These are phyloP conservation scores for Xylaria venustula DNA, from an alignment of 495 filamentous ascomycete genomes.

Conservation along the genomic window DNA sequence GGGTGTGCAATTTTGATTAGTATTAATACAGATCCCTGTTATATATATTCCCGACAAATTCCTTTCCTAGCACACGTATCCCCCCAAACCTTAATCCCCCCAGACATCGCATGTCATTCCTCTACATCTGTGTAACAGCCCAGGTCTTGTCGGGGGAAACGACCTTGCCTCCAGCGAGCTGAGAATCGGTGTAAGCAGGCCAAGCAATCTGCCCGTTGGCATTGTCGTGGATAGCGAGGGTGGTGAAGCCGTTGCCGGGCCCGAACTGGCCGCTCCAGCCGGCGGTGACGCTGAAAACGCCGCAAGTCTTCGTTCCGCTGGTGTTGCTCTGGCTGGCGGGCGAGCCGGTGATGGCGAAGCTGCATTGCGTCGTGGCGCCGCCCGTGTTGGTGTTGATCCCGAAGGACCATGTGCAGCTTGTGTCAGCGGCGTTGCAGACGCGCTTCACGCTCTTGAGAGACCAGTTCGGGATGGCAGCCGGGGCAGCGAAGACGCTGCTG, in stretches of 20 bases:
- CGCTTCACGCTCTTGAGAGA: constrained; percentile 41
- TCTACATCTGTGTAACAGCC: constrained; percentile 16
- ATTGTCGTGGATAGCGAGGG: constrained; percentile 47
- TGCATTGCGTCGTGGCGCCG: constrained; percentile 27
- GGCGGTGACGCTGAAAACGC: constrained; percentile 39
- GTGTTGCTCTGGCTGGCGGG: constrained; percentile 37
- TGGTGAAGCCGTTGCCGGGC: constrained; percentile 45
- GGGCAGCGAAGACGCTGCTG: constrained; percentile 33
- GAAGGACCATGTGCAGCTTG: constrained; percentile 45
- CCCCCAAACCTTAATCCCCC: not conserved
- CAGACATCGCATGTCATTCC: not conserved
- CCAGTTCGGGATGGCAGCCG: constrained; percentile 32
- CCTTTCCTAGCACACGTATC: too few relatives aligned
- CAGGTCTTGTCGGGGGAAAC: constrained; percentile 44
- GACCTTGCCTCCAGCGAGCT: constrained; percentile 37
- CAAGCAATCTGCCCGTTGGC: constrained; percentile 37
- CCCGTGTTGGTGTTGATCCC: constrained; percentile 35
- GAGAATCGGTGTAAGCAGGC: constrained; percentile 43
- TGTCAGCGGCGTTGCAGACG: constrained; percentile 40
- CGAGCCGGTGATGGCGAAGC: constrained; percentile 31
- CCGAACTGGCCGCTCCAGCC: constrained; percentile 52
- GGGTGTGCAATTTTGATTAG: not conserved
- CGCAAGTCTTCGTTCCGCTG: constrained; percentile 28
- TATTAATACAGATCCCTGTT: not conserved
- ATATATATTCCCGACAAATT: too few relatives aligned